phyloP scores from a whole-genome alignment of 2,329 filamentous ascomycete species.

The Colletotrichum coccodes region DNA sequence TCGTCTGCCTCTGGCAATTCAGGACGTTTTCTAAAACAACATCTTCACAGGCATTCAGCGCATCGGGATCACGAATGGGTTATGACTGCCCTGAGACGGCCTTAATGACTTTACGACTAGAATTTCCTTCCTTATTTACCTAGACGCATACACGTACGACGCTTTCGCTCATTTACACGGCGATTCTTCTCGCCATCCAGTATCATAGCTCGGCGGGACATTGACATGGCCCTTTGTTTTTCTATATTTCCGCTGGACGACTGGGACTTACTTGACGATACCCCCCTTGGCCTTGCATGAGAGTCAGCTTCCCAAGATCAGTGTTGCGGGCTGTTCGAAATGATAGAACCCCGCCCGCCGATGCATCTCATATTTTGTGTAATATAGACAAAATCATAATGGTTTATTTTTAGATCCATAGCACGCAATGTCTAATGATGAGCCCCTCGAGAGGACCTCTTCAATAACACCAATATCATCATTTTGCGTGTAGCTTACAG shows the following conservation, averaged over 20 bases:
- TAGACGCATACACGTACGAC: neutral
- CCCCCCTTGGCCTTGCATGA: neutral
- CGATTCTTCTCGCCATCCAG: neutral
- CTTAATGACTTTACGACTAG: slow-evolving; percentile 32
- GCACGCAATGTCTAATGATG: slow-evolving; percentile 20
- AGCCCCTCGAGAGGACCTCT: neutral
- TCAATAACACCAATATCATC: neutral
- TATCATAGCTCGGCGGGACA: neutral
- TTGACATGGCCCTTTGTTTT: neutral
- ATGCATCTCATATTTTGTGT: neutral
- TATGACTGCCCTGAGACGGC: slow-evolving; percentile 12
- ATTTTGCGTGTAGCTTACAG: too few species aligned
- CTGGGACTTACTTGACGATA: slow-evolving; percentile 14
- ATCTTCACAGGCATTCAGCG: neutral
- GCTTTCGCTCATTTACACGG: neutral
- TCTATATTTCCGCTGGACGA: neutral
- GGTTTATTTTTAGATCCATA: slow-evolving; percentile 18
- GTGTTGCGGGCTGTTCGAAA: neutral
- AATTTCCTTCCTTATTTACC: neutral
- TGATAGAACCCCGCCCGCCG: neutral
- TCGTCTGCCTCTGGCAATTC: neutral
- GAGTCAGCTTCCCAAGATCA: neutral
- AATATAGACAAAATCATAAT: slow-evolving; percentile 19
- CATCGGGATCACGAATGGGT: slow-evolving; percentile 23
- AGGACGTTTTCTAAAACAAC: neutral